phyloP scores from a whole-genome alignment of 495 filamentous ascomycete genomes.

The Neurospora sublineolata region DNA sequence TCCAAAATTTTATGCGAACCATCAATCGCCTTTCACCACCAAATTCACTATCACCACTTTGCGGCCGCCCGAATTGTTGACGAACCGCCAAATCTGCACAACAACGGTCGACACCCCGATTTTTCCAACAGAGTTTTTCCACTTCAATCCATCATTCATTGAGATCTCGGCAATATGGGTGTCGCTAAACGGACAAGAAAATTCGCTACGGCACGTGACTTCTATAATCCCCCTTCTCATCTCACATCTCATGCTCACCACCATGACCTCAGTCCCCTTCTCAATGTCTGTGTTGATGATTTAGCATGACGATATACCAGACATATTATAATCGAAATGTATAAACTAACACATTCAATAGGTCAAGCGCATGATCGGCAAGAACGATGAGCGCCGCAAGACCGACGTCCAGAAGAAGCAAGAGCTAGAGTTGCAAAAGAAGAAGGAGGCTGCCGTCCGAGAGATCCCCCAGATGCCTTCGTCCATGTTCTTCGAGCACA shows the following conservation, averaged over 20 bases:
- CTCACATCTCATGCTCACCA: neutral
- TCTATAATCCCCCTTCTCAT: neutral
- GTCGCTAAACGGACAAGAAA: slow-evolving; percentile 23
- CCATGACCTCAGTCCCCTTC: neutral
- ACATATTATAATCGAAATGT: neutral
- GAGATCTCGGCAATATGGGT: slow-evolving; percentile 15
- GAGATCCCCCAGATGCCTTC: slow-evolving; percentile 73
- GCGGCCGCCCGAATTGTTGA: neutral
- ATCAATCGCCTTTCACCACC: neutral
- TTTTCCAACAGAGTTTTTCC: neutral
- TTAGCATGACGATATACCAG: neutral
- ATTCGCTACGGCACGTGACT: slow-evolving; percentile 20
- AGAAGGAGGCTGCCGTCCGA: slow-evolving; percentile 48
- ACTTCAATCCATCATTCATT: neutral
- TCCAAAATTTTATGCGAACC: neutral
- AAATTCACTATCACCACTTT: neutral
- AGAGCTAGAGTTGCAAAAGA: slow-evolving; percentile 42
- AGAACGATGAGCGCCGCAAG: slow-evolving; percentile 50
- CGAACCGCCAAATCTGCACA: neutral
- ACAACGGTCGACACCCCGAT: neutral
- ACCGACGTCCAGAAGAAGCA: slow-evolving; percentile 45
- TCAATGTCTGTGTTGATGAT: neutral
- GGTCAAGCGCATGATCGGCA: slow-evolving; percentile 53
- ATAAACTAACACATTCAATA: slow-evolving; percentile 14
- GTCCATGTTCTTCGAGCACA: slow-evolving; percentile 88